These are phyloP conservation scores for Sporormia fimetaria DNA, from an alignment of 495 filamentous ascomycete species.

Conservation along the genomic window DNA sequence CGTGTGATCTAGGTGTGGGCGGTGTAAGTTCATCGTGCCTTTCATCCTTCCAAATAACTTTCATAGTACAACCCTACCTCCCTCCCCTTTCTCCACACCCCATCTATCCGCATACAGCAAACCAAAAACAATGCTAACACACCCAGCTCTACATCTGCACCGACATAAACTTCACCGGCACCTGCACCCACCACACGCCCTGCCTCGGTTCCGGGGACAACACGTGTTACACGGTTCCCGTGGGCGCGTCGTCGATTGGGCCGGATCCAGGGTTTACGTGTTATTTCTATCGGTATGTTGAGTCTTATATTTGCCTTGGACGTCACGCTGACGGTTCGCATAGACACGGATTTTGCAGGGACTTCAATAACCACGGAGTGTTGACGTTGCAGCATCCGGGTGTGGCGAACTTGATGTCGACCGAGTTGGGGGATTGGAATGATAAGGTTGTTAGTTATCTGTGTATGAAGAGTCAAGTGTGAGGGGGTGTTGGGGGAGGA, in stretches of 20 bases:
- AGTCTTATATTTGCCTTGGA: background rate
- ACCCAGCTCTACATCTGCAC: slow-evolving; percentile 11
- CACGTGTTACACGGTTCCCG: slow-evolving; percentile 1
- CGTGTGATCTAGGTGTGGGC: too few species aligned
- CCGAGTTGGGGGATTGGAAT: slow-evolving; percentile 2
- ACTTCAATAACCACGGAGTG: background rate
- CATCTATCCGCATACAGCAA: background rate
- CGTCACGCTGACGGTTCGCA: background rate
- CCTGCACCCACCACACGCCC: background rate
- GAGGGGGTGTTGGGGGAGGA: background rate
- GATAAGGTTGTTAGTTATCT: slow-evolving; percentile 11
- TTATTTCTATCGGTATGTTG: slow-evolving; percentile 8
- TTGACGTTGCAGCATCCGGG: slow-evolving; percentile 1
- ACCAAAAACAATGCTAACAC: background rate
- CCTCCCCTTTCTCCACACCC: background rate
- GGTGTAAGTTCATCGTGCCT: too few species aligned
- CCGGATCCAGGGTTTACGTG: slow-evolving; percentile 4
- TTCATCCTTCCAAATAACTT: too few species aligned
- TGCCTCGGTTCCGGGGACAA: background rate
- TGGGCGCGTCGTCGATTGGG: slow-evolving; percentile 2
- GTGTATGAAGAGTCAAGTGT: slow-evolving; percentile 5
- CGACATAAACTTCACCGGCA: slow-evolving; percentile 7
- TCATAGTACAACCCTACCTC: background rate
- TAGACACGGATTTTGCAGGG: background rate
- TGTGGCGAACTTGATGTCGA: background rate